Evolutionary conservation across 345 rosid genomes (phyloP), one percentile per base, ranked within the genome.

Genomic region (Turritis glabra): DNA sequence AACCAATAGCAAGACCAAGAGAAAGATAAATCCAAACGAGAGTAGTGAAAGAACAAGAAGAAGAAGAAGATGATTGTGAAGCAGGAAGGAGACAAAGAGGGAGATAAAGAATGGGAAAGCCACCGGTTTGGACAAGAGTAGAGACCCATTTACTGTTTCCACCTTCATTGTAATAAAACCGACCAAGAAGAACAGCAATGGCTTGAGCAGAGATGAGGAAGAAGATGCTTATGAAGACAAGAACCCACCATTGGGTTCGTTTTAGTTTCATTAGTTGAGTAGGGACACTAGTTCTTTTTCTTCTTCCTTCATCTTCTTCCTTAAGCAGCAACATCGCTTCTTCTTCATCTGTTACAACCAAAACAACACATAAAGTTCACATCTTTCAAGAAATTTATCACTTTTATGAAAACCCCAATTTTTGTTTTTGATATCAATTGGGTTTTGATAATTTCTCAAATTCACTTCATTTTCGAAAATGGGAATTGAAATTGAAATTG

Each of bases 211-310:
- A 88, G 7, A 88, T 62, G 40, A 80, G 78, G 73, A 82, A 82
- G 74, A 74, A 77, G 67, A 74, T 77, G 55, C 77, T 79, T 44
- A 76, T 55, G 35, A 60, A 55, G 15, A 82, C 81, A 75, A 87
- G 73, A 52, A 82, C 35, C 97, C 93, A 89, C 93, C 95, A 86
- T 15, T 82, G 87, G 79, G 81, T 80, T 54, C 77, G 78, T 43
- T 77, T 84, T 23, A 89, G 83, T 30, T 54, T 73, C 53, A 66
- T 15, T 19, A 79, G 64, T 19, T 73, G 76, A 10, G 79, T 38
- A 18, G 64, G 29, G 5, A 67, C 37, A 18, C 21, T 48, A 3
- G 8, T 61, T 25, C 59, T 54, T 54, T 12, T 53, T 35, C 11
- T 51, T 26, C 5, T 26, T 61, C 13, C 57, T 37, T 71, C 51